A percentile compares a stretch with the other conserved stretches of the same genome.
phyloP scores from a whole-genome alignment of 495 filamentous ascomycete genomes.

The Aspergillus coremiiformis region DNA sequence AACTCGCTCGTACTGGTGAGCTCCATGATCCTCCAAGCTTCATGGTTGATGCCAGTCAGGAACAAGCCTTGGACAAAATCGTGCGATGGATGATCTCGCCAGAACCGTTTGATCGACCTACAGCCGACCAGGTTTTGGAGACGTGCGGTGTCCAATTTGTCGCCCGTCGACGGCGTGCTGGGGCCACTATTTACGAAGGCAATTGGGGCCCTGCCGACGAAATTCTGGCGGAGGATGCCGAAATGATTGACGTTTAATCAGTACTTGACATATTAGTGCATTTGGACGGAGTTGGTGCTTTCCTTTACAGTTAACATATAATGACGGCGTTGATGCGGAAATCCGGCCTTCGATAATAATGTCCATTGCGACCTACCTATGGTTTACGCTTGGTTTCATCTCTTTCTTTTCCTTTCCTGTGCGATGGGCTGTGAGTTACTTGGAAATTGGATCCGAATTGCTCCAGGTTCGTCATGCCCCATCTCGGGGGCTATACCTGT shows the following conservation, averaged over 20 bases:
- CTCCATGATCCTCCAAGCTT: constrained; percentile 72
- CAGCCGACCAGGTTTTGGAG: constrained; percentile 60
- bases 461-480: not conserved
- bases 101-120: constrained; percentile 64
- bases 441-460: not conserved
- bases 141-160: constrained; percentile 70
- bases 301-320: constrained; percentile 30
- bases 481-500: not conserved
- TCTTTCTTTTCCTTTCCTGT: not conserved
- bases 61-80: constrained; percentile 70
- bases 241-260: constrained; percentile 65
- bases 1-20: constrained; percentile 50
- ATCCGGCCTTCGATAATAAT: constrained; percentile 15
- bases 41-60: constrained; percentile 67
- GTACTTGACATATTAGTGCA: constrained; percentile 29
- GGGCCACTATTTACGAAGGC: constrained; percentile 89
- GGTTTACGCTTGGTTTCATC: not conserved
- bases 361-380: constrained; percentile 4
- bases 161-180: constrained; percentile 61
- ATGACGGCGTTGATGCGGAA: constrained; percentile 26
- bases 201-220: constrained; percentile 85
- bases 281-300: constrained; percentile 36
- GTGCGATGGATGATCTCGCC: constrained; percentile 84
- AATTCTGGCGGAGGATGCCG: constrained; percentile 59
- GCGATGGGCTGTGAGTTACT: constrained; percentile 6